These are phyloP conservation scores for Sugiyamaella floridensis DNA, from an alignment of 805 yeast genomes.

Conservation along the genomic window DNA sequence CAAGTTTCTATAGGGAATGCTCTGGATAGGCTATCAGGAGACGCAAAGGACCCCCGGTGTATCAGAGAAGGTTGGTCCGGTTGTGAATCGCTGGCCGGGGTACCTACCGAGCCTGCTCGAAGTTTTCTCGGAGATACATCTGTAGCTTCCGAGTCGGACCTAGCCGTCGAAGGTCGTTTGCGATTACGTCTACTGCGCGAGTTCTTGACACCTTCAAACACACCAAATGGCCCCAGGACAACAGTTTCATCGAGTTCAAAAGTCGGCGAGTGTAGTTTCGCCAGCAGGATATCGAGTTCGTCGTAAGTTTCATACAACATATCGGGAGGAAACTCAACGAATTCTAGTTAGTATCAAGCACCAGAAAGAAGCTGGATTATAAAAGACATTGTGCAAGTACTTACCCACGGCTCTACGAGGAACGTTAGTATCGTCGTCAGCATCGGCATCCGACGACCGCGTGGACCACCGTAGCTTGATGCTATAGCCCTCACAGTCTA, in stretches of 20 bases:
- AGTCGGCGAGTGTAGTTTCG: constrained; percentile 43
- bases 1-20: no score
- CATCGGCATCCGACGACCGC: constrained; percentile 13
- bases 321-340: constrained; percentile 61
- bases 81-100: not conserved
- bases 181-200: not conserved
- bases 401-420: constrained; percentile 40
- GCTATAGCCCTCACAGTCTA: constrained; percentile 75
- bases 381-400: not conserved
- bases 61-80: not conserved
- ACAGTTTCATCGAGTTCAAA: constrained; percentile 42
- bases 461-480: constrained; percentile 72
- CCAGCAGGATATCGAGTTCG: constrained; percentile 70
- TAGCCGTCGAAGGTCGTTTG: not conserved
- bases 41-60: not conserved
- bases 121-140: not conserved
- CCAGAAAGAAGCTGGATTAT: not conserved
- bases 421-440: constrained; percentile 43
- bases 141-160: not conserved
- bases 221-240: constrained; percentile 76
- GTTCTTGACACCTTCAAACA: constrained; percentile 45
- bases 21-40: no score
- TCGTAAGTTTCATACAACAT: constrained; percentile 62
- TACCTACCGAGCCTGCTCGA: not conserved
- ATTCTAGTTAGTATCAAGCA: constrained; percentile 37